A percentile compares a stretch with the other conserved stretches of the same genome.
phyloP scores from a whole-genome alignment of 257 asterid species.

The Primulina huaijiensis region DNA sequence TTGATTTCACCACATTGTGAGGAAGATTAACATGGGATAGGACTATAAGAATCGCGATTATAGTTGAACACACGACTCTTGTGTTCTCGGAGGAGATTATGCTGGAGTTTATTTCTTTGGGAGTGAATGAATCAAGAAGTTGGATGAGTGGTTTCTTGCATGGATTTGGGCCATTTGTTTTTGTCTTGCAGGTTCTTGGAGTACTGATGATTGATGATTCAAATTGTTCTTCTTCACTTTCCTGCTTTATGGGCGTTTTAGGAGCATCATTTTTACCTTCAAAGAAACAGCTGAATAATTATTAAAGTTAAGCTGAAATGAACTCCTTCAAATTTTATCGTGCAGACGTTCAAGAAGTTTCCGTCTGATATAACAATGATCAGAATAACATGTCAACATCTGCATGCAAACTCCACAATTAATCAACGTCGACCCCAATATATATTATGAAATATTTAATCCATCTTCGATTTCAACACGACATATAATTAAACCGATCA shows the following conservation, averaged over 20 bases:
- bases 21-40: conserved; percentile 48
- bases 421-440: no score
- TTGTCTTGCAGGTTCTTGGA: conserved; percentile 15
- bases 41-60: conserved; percentile 56
- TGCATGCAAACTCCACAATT: no score
- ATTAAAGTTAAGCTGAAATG: background rate
- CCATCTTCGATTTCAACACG: no score
- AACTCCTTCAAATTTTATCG: no score
- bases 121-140: conserved; percentile 37
- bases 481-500: no score
- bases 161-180: conserved; percentile 1
- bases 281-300: conserved; percentile 5
- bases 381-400: no score
- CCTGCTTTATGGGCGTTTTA: conserved; percentile 2
- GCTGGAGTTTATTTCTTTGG: conserved; percentile 52
- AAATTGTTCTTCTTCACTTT: conserved; percentile 9
- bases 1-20: conserved; percentile 41
- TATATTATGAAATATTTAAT: no score
- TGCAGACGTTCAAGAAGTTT: no score
- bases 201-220: conserved; percentile 20
- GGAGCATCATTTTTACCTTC: conserved; percentile 29
- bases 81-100: conserved; percentile 58
- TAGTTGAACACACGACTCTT: conserved; percentile 49
- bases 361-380: no score
- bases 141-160: conserved; percentile 24